phyloP scores from a whole-genome alignment of 2,329 filamentous ascomycete species.

The Aplosporella prunicola region DNA sequence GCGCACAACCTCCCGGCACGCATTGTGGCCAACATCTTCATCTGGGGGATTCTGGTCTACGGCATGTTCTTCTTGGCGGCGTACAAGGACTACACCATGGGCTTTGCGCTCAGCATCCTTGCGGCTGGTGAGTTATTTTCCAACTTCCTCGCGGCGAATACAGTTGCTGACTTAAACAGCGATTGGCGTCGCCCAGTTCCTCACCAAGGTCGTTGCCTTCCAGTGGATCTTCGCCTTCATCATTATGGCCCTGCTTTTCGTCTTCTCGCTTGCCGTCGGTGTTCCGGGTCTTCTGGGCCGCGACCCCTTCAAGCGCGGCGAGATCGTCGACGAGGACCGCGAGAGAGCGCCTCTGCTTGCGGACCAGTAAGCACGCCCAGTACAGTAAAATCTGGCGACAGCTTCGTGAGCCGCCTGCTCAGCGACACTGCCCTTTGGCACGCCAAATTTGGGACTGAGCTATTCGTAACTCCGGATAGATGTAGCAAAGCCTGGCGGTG shows the following conservation, averaged over 20 bases:
- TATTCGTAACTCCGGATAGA: too few relatives aligned
- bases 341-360: conserved; percentile 47
- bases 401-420: too few relatives aligned
- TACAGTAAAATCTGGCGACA: too few relatives aligned
- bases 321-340: conserved; percentile 39
- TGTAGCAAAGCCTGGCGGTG: too few relatives aligned
- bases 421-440: too few relatives aligned
- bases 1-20: conserved; percentile 57
- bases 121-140: conserved; percentile 49
- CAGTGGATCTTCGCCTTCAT: conserved; percentile 91
- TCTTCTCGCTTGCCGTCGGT: conserved; percentile 56
- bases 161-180: conserved; percentile 27
- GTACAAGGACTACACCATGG: conserved; percentile 70
- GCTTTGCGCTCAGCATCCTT: conserved; percentile 67
- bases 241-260: conserved; percentile 67
- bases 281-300: conserved; percentile 55
- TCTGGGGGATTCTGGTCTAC: conserved; percentile 73
- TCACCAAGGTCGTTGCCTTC: conserved; percentile 61
- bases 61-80: conserved; percentile 65
- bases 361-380: conserved; percentile 31
- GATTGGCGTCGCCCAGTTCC: conserved; percentile 69
- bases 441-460: too few relatives aligned
- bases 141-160: background rate
- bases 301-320: conserved; percentile 41
- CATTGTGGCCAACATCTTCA: conserved; percentile 76